Evolutionary conservation across 257 asterid species (phyloP), one percentile per base, ranked within the genome.

Genomic region (Cruciata laevipes): DNA sequence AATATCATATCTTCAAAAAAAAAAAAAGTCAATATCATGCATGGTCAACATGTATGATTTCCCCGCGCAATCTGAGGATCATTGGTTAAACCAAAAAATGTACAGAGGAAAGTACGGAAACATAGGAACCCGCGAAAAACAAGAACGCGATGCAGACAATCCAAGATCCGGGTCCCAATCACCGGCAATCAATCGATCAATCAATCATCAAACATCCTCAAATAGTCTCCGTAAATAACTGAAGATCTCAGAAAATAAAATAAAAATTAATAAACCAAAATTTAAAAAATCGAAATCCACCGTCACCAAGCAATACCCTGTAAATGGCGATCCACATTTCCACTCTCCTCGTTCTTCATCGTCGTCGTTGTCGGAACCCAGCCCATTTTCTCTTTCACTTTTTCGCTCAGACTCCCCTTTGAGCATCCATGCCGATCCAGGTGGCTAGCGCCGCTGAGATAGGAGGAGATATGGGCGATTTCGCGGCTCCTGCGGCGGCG

Each of bases 391-490:
- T 69, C 66, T 57, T 42, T 38, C 13, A 3, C 49, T 5, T 59
- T 38, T 38, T 20, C 8, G 33, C 17, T n/a, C 13, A 13, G 17
- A 6, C 27, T 11, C 16, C 37, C 52, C 14, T 27, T 67, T 25
- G 51, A 44, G 14, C 32, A 8, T 21, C 67, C 61, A 78, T 75
- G 83, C 83, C 83, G 65, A 53, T 69, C 30, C 68, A 65, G 61
- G 23, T 61, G 40, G 71, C 64, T 3, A 58, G 35, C 51, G 58
- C 67, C 21, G 17, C 68, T n/a, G 69, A 58, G 27, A 55, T 57
- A 30, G 51, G 70, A 30, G n/a, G 65, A 40, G 38, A 27, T 4
- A 32, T 58, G 72, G 42, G 61, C 32, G 42, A 53, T n/a, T 53
- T 42, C 51, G 12, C 14, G 51, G 38, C 38, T 33, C 38, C 38